Conservation (phyloP, 1,139 yeast species). For the Debaryomyces subglobosus region DNA sequence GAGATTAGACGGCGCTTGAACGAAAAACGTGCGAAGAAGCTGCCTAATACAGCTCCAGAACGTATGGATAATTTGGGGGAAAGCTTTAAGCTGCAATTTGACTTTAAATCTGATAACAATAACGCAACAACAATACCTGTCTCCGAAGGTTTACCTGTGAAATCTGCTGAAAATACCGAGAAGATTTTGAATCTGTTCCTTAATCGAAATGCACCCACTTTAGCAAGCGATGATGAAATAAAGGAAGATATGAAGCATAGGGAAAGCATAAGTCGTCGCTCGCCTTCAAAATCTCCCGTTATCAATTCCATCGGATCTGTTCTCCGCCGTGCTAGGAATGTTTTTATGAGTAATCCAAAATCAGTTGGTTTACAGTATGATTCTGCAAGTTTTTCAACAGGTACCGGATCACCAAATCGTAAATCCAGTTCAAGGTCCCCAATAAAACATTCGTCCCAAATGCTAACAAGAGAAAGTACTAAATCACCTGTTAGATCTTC, state of each 20-base stretch:
- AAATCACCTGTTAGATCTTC: constrained; percentile 6
- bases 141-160: not conserved
- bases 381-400: not conserved
- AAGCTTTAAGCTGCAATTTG: not conserved
- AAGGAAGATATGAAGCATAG: not conserved
- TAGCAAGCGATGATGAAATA: not conserved
- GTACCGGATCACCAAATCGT: constrained; percentile 5
- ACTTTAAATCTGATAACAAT: not conserved
- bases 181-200: not conserved
- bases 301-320: constrained; percentile 14
- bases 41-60: not conserved
- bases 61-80: not conserved
- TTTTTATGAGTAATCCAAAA: constrained; percentile 13
- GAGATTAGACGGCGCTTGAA: not conserved
- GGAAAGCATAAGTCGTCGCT: not conserved
- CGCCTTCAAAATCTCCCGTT: constrained; percentile 5
- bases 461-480: constrained; percentile 1
- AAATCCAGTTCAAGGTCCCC: constrained; percentile 2
- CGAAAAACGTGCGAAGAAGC: not conserved
- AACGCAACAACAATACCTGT: not conserved
- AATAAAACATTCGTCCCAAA: not conserved
- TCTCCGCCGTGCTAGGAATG: constrained; percentile 21
- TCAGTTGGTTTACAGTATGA: constrained; percentile 7
- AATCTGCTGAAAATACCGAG: not conserved
- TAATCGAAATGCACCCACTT: not conserved